A percentile compares a stretch with the other conserved stretches of the same genome.
These are phyloP conservation scores for Xerocomus subilludens DNA, from an alignment of 1,284 basidiomycete species.

Conservation along the genomic window DNA sequence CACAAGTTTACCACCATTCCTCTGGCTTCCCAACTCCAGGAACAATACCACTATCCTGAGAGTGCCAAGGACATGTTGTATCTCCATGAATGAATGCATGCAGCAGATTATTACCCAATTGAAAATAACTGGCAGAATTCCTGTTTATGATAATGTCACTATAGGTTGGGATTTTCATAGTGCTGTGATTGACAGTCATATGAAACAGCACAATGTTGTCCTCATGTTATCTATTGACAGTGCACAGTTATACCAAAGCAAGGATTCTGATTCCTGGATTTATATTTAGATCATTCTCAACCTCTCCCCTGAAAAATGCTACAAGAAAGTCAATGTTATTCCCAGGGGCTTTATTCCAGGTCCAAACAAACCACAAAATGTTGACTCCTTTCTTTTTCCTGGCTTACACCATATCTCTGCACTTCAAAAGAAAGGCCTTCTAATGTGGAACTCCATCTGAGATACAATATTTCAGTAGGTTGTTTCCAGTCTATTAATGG, in stretches of 20 bases:
- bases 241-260: background rate
- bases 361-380: constrained; percentile 14
- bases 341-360: constrained; percentile 21
- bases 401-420: constrained; percentile 19
- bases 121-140: too few species aligned
- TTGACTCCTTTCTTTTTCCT: constrained; percentile 15
- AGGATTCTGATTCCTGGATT: constrained; percentile 3
- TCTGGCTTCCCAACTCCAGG: constrained; percentile 7
- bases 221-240: background rate
- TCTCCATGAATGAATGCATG: background rate
- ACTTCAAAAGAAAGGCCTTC: background rate
- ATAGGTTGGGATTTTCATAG: background rate
- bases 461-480: background rate
- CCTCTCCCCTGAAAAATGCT: background rate
- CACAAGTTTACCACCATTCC: constrained; percentile 49
- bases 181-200: background rate
- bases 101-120: background rate
- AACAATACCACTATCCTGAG: background rate
- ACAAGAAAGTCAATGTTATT: constrained; percentile 23
- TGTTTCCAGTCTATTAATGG: too few species aligned
- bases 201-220: background rate
- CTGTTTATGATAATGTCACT: background rate
- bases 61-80: background rate
- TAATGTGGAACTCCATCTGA: constrained; percentile 8
- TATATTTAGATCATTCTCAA: constrained; percentile 29